A percentile compares a stretch with the other conserved stretches of the same genome.
phyloP scores from a whole-genome alignment of 2,329 filamentous ascomycete species.

The Aspergillus transmontanensis region DNA sequence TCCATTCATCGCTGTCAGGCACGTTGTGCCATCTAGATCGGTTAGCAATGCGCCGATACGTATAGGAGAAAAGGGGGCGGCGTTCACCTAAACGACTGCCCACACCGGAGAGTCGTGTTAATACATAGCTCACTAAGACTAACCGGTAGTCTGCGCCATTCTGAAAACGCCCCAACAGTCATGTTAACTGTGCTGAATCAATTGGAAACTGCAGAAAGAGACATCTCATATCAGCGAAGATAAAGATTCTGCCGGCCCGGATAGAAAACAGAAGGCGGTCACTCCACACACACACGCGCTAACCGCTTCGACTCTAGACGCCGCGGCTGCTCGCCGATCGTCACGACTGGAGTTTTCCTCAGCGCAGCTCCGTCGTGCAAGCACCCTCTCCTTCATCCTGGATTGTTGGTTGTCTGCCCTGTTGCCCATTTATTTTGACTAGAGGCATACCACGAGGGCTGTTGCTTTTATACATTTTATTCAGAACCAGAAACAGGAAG shows the following conservation, averaged over 20 bases:
- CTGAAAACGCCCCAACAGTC: constrained; percentile 57
- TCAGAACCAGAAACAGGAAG: constrained; percentile 10
- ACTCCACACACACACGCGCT: constrained; percentile 15
- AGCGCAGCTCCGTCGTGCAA: constrained; percentile 18
- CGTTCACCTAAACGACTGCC: constrained; percentile 78
- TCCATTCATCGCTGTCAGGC: constrained; percentile 78
- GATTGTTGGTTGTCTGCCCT: not conserved
- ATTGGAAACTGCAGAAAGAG: not conserved
- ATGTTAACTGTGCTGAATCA: constrained; percentile 22
- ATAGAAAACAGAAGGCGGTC: constrained; percentile 29
- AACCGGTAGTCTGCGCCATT: constrained; percentile 87
- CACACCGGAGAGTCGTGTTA: constrained; percentile 89
- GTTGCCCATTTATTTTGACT: not conserved
- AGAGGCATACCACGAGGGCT: not conserved
- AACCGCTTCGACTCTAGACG: constrained; percentile 21
- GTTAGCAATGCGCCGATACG: not conserved
- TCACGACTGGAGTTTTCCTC: constrained; percentile 37
- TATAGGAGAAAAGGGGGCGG: constrained; percentile 5
- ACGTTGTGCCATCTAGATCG: constrained; percentile 75
- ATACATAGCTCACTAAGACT: constrained; percentile 85
- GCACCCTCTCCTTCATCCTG: constrained; percentile 10
- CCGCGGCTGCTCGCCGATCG: constrained; percentile 23
- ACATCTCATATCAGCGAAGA: constrained; percentile 1
- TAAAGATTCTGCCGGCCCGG: constrained; percentile 27
- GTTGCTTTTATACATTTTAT: not conserved